Evolutionary conservation across 1,284 basidiomycete species (phyloP).

Genomic region (Ceratorhiza oryzae-sativae): DNA sequence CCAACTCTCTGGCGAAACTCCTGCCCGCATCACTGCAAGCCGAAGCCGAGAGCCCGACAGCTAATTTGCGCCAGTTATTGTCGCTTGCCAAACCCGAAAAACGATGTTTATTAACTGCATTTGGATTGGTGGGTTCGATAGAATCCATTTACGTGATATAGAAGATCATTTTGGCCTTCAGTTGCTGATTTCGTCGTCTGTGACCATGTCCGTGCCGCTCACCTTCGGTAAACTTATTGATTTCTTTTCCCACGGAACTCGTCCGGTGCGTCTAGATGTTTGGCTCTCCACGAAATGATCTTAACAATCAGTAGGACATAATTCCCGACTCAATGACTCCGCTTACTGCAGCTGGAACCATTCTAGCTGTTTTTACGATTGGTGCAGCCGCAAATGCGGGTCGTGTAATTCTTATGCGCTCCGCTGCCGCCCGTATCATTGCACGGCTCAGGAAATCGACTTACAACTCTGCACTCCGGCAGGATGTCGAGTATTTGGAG

Average conservation of each 20-base stretch:
- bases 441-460: constrained; percentile 84
- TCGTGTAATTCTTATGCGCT: constrained; percentile 87
- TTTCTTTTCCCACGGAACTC: constrained; percentile 73
- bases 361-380: constrained; percentile 83
- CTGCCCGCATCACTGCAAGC: constrained; percentile 45
- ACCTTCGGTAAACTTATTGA: constrained; percentile 92
- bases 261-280: constrained; percentile 61
- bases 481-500: constrained; percentile 94
- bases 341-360: constrained; percentile 77
- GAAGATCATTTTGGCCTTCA: constrained; percentile 46
- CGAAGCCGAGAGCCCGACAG: constrained; percentile 48
- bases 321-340: constrained; percentile 78
- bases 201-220: constrained; percentile 90
- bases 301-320: constrained; percentile 51
- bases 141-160: not conserved
- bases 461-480: constrained; percentile 80
- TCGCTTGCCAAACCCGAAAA: constrained; percentile 80
- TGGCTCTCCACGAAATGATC: too few relatives aligned
- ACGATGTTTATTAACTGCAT: constrained; percentile 72
- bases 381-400: constrained; percentile 90
- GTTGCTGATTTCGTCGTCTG: constrained; percentile 71
- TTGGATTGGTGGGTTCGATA: constrained; percentile 58
- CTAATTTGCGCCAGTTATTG: constrained; percentile 76
- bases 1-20: constrained; percentile 24
- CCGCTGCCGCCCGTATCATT: constrained; percentile 87